Base-by-base conservation (phyloP, 2,329 filamentous ascomycete genomes). In the Trichothecium sympodiale region DNA sequence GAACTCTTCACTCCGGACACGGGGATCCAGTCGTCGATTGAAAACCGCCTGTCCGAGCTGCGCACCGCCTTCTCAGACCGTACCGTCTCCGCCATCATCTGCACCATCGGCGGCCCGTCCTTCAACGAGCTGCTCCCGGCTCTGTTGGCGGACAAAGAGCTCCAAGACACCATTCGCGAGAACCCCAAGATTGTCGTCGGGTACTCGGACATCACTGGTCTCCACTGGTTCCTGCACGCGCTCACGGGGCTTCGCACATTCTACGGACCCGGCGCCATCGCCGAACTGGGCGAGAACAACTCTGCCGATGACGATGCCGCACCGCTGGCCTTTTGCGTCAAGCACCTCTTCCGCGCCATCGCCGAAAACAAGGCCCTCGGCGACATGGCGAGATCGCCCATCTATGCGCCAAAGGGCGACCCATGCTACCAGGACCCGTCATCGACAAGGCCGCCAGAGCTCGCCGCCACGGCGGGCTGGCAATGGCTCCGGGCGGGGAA, bases 111-210 rank as follows among this genome's bases (percentile, higher is more conserved):
- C 33, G 61, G 61, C 2, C 36, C 53, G 14, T 43, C 54, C 15
- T 56, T 61, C 34, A 62, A 50, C 3, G 59, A 65, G 47, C 53
- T 65, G 12, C 43, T 64, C 0, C 61, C 60, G 0, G 46, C 50
- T 3, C 41, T 65, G 0, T 38, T 60, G 5, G 52, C 46, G 2
- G 62, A 65, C 38, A 46, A 43, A 5, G 51, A 50, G 8, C 48
- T 63, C 3, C 56, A 59, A 20, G 35, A 17, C 9, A 36, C 39
- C 2, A 54, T 64, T 27, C 53, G 51, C 5, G 42, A 41, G 2
- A 49, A 57, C 31, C 62, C 61, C 25, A 65, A 64, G 48, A 51
- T 65, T 15, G 49, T 65, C 2, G 53, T 64, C 13, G 62, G 61
- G 2, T 61, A 52, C 37, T 62, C 58, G 2, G 61, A 65, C 37